Conservation (phyloP, 306 rosid genomes). For the Fragaria ananassa region DNA sequence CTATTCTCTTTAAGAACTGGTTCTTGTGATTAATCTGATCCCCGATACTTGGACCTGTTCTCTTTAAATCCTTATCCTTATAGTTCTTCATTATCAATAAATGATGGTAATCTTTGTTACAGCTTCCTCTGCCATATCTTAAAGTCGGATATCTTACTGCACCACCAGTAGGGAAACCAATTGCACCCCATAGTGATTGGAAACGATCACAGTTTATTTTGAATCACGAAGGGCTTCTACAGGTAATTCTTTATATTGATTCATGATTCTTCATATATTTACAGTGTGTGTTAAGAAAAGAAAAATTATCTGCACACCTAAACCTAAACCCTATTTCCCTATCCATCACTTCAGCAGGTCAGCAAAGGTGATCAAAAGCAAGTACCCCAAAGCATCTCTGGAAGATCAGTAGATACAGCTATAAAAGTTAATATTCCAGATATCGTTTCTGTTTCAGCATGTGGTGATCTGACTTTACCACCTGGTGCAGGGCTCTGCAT, state of each 20-base stretch:
- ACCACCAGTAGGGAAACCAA: constrained; percentile 69
- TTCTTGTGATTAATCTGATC: neutral
- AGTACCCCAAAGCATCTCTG: constrained; percentile 43
- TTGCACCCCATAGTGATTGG: constrained; percentile 96
- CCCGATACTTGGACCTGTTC: neutral
- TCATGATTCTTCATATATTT: neutral
- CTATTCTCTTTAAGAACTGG: neutral
- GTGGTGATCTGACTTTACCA: constrained; percentile 93
- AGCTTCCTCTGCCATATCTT: constrained; percentile 93
- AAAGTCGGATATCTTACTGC: constrained; percentile 90
- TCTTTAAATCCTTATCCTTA: neutral
- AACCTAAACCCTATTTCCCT: neutral
- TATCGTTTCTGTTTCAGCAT: constrained; percentile 84
- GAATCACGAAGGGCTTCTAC: constrained; percentile 87
- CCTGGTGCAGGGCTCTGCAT: constrained; percentile 98
- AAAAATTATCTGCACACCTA: neutral
- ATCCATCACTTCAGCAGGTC: constrained; percentile 37
- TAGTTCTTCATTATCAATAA: neutral
- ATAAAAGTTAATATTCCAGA: constrained; percentile 82
- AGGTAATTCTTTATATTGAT: constrained; percentile 42
- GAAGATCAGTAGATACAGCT: constrained; percentile 51
- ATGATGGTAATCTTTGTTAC: constrained; percentile 27
- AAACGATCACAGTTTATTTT: constrained; percentile 80
- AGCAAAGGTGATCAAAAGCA: constrained; percentile 57
- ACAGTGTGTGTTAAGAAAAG: neutral